Conservation (phyloP, 768 basidiomycete species). For the Podaxis sp. region DNA sequence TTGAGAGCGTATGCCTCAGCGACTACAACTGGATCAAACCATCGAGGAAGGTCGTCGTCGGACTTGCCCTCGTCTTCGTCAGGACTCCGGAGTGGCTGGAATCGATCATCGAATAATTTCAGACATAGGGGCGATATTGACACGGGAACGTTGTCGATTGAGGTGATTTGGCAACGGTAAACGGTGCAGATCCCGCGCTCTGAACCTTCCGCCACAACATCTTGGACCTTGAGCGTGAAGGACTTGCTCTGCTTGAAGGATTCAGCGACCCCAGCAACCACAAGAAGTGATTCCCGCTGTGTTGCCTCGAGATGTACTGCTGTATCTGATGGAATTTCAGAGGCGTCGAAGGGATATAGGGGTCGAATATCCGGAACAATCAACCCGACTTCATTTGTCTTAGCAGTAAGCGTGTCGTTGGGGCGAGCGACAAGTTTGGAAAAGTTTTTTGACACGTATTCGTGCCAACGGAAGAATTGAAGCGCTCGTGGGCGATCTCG, state of each 20-base stretch:
- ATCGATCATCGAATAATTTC: constrained; percentile 19
- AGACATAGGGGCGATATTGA: constrained; percentile 15
- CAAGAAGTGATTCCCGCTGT: constrained; percentile 11
- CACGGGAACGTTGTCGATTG: constrained; percentile 16
- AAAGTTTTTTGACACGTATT: constrained; percentile 13
- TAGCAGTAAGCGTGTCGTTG: constrained; percentile 14
- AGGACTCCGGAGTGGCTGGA: constrained; percentile 13
- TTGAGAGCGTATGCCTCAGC: constrained; percentile 19
- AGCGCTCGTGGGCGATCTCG: constrained; percentile 19
- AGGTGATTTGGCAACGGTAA: constrained; percentile 15
- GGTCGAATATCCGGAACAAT: constrained; percentile 4
- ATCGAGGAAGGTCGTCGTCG: constrained; percentile 4
- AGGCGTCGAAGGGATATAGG: constrained; percentile 11
- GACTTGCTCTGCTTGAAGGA: constrained; percentile 4
- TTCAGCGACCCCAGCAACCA: constrained; percentile 1
- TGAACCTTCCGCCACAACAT: constrained; percentile 12
- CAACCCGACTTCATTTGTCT: constrained; percentile 4
- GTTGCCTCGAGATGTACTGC: constrained; percentile 7
- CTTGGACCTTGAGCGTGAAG: constrained; percentile 12
- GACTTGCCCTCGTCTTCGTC: constrained; percentile 12
- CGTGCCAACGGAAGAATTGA: constrained; percentile 24
- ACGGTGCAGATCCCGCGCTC: constrained; percentile 11
- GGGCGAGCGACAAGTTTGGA: constrained; percentile 16
- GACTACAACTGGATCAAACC: constrained; percentile 11
- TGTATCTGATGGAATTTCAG: constrained; percentile 13